Conservation (phyloP, 495 filamentous ascomycete genomes). For the Penicillium cinerascens region DNA sequence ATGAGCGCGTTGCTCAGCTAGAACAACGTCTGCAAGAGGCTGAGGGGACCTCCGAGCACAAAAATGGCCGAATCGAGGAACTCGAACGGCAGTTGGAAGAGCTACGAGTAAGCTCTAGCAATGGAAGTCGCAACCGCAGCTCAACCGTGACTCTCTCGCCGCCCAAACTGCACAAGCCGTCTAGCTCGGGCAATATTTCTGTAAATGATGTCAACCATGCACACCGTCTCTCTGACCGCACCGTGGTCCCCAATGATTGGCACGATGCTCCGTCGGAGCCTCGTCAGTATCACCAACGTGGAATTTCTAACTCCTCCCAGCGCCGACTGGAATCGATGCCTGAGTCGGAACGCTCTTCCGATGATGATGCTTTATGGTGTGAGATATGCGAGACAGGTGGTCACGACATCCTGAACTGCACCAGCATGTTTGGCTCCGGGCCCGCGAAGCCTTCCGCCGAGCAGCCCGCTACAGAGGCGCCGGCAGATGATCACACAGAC, state of each 20-base stretch:
- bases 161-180: slow-evolving; percentile 36
- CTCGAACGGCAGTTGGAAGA: slow-evolving; percentile 82
- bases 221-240: slow-evolving; percentile 46
- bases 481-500: slow-evolving; percentile 12
- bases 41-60: slow-evolving; percentile 64
- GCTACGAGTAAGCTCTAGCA: slow-evolving; percentile 37
- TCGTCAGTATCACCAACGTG: slow-evolving; percentile 34
- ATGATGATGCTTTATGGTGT: slow-evolving; percentile 82
- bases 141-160: slow-evolving; percentile 42
- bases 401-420: slow-evolving; percentile 91
- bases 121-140: slow-evolving; percentile 30
- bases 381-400: slow-evolving; percentile 94
- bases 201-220: slow-evolving; percentile 28
- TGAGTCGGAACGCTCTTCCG: slow-evolving; percentile 70
- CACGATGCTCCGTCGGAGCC: slow-evolving; percentile 34
- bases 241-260: slow-evolving; percentile 45
- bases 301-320: slow-evolving; percentile 32
- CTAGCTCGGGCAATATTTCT: slow-evolving; percentile 28
- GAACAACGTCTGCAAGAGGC: slow-evolving; percentile 77
- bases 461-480: slow-evolving; percentile 19
- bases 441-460: slow-evolving; percentile 13
- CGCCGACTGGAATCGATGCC: slow-evolving; percentile 54
- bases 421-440: slow-evolving; percentile 69
- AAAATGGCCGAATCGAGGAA: slow-evolving; percentile 77
- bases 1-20: slow-evolving; percentile 45